Evolutionary conservation across 768 basidiomycete genomes (phyloP).

Genomic region (Boletus edulis): DNA sequence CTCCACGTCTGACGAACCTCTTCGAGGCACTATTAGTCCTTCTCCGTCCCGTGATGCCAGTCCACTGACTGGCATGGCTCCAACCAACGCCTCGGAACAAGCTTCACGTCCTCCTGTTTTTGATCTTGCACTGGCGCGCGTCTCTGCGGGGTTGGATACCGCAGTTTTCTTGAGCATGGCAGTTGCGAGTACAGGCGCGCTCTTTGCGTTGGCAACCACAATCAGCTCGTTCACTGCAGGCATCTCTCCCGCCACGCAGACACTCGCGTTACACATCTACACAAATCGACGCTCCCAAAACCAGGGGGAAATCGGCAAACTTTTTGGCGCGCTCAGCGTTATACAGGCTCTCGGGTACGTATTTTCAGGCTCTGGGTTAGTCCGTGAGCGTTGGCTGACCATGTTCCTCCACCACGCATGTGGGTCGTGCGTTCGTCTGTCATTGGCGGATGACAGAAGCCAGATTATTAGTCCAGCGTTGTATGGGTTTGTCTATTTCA

Average conservation of each 20-base stretch:
- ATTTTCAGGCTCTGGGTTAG: not conserved
- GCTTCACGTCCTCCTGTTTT: slow-evolving; percentile 45
- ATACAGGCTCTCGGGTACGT: slow-evolving; percentile 63
- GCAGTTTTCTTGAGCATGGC: slow-evolving; percentile 50
- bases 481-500: slow-evolving; percentile 69
- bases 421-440: not conserved
- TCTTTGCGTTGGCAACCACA: slow-evolving; percentile 52
- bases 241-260: slow-evolving; percentile 64
- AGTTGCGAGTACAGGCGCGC: slow-evolving; percentile 40
- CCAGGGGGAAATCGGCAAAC: slow-evolving; percentile 57
- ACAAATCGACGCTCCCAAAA: slow-evolving; percentile 42
- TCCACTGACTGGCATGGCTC: slow-evolving; percentile 2
- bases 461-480: slow-evolving; percentile 70
- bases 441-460: slow-evolving; percentile 37
- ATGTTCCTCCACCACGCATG: not conserved
- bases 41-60: slow-evolving; percentile 1
- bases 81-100: not conserved
- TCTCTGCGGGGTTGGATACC: slow-evolving; percentile 58
- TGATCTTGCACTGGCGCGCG: slow-evolving; percentile 67
- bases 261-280: slow-evolving; percentile 69
- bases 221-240: slow-evolving; percentile 60
- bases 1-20: slow-evolving; percentile 17
- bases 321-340: slow-evolving; percentile 82
- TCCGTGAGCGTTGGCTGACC: not conserved
- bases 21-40: not conserved